Evolutionary conservation across 1,139 yeast genomes (phyloP).

Genomic region (Geotrichum reessii): DNA sequence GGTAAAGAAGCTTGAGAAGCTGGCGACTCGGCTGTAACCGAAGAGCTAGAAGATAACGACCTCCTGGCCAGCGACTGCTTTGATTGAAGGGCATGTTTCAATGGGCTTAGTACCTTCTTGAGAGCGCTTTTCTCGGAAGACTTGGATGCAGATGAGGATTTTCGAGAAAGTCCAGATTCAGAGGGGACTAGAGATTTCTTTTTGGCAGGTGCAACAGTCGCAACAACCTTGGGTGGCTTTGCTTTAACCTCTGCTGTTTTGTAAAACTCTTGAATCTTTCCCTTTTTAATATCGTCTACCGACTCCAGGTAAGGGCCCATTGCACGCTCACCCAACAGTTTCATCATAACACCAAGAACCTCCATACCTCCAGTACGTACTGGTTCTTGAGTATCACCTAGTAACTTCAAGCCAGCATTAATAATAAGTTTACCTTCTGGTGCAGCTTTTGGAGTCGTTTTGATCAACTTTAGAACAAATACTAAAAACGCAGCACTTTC

Average conservation of each 20-base stretch:
- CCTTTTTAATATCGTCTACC: constrained; percentile 64
- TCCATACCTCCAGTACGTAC: constrained; percentile 76
- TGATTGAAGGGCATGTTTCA: background rate
- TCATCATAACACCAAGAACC: constrained; percentile 76
- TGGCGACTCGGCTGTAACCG: background rate
- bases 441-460: constrained; percentile 43
- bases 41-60: background rate
- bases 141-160: background rate
- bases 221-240: constrained; percentile 12
- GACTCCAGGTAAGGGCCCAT: constrained; percentile 55
- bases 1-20: background rate
- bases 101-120: background rate
- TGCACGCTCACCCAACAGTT: constrained; percentile 69
- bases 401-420: constrained; percentile 52
- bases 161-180: constrained; percentile 13
- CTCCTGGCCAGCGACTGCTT: background rate
- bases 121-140: background rate
- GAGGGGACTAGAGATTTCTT: constrained; percentile 17
- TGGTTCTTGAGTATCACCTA: constrained; percentile 80
- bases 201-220: constrained; percentile 5
- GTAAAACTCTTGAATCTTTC: constrained; percentile 58
- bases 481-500: constrained; percentile 62
- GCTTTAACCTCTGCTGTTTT: constrained; percentile 49
- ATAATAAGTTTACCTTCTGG: constrained; percentile 55
- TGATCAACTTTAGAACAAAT: constrained; percentile 55